Evolutionary conservation across 768 basidiomycete species (phyloP).

Genomic region (Austroboletus eburneus): DNA sequence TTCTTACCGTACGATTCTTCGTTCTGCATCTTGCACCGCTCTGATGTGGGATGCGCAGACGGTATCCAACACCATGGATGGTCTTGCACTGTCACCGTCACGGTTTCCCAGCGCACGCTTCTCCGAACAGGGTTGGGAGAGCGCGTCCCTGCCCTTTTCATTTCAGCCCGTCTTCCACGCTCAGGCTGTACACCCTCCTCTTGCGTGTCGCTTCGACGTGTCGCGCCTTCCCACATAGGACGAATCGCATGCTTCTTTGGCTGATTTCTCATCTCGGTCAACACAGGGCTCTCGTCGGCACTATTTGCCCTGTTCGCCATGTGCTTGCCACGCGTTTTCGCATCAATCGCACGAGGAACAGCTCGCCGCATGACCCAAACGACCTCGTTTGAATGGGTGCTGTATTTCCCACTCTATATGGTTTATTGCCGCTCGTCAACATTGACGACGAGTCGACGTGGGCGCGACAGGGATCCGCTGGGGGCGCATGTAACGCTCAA

Average conservation of each 20-base stretch:
- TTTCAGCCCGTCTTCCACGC: no score
- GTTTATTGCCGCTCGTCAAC: conserved; percentile 35
- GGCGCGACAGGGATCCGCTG: conserved; percentile 9
- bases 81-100: conserved; percentile 16
- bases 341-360: no score
- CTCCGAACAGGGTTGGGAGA: conserved; percentile 22
- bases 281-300: conserved; percentile 22
- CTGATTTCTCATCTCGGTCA: conserved; percentile 24
- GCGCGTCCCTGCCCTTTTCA: conserved; percentile 7
- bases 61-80: conserved; percentile 10
- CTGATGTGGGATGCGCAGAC: conserved; percentile 13
- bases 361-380: conserved; percentile 22
- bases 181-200: no score
- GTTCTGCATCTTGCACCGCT: not conserved
- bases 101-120: conserved; percentile 19
- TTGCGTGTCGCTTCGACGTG: no score
- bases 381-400: conserved; percentile 19
- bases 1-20: conserved; percentile 14
- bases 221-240: no score
- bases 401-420: conserved; percentile 31
- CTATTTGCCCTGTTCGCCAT: conserved; percentile 19
- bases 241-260: conserved; percentile 22
- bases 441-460: conserved; percentile 31
- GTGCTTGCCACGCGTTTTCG: no score
- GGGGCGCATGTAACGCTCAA: conserved; percentile 1